phyloP scores from a whole-genome alignment of 2,329 filamentous ascomycete species.

The Ophiostoma himal-ulmi region DNA sequence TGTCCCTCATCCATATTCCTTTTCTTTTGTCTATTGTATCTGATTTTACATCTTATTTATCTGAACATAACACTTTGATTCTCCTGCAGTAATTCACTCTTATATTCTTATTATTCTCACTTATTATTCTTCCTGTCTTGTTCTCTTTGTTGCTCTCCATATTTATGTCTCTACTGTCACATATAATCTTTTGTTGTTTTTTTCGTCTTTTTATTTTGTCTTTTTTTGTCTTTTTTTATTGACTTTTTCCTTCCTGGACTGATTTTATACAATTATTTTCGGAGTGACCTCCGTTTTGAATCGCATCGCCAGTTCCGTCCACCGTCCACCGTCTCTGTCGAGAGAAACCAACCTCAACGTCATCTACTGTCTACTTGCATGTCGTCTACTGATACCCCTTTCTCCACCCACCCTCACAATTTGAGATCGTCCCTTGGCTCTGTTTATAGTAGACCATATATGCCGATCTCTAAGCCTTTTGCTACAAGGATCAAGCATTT shows the following conservation, averaged over 20 bases:
- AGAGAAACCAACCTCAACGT: background rate
- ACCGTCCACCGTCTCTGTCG: background rate
- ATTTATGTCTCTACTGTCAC: background rate
- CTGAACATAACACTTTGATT: background rate
- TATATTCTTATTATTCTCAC: background rate
- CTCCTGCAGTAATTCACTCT: background rate
- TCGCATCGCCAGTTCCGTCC: no score
- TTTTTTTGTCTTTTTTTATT: background rate
- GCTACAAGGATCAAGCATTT: background rate
- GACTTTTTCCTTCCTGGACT: background rate
- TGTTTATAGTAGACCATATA: background rate
- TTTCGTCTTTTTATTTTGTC: background rate
- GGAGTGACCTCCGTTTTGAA: background rate
- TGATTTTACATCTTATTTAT: background rate
- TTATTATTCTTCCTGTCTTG: slow-evolving; percentile 1
- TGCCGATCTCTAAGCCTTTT: background rate
- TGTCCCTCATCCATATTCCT: background rate
- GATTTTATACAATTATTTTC: background rate
- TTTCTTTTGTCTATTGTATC: background rate
- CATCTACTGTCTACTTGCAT: background rate
- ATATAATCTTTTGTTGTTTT: background rate
- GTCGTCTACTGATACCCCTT: background rate
- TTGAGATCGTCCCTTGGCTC: slow-evolving; percentile 7
- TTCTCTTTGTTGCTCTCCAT: background rate
- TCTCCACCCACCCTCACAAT: slow-evolving; percentile 4